Evolutionary conservation across 371 early-diverging fungal species (phyloP), one percentile per base, ranked within the genome.

Genomic region (Mucor sp.): DNA sequence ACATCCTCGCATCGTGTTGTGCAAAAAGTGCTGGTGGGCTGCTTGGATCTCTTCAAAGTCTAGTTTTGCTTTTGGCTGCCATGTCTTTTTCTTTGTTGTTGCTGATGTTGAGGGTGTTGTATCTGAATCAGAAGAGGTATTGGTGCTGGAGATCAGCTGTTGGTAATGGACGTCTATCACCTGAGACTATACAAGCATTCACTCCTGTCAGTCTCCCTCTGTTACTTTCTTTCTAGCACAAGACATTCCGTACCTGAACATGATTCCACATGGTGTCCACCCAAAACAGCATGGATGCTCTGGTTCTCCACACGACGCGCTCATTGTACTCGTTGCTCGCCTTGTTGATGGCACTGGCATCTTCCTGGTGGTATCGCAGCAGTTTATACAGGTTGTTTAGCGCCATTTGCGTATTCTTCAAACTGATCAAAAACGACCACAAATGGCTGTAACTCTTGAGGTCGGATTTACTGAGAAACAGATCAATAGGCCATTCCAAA

Each of bases 191-290:
- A 69, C 30, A 27, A 25, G 9, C 12, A 25, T 3, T 0, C 14
- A 1, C 53, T n/a, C n/a, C n/a, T 53, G 53, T 53, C 15, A 53
- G 23, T 25, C 4, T 43, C 17, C 6, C 4, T 43, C 19, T 43
- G 19, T 6, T 19, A n/a, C 9, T 47, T 6, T 11, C 17, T 6
- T n/a, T 14, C 9, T 21, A 4, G 21, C 15, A 1, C 9, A 47
- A 7, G 8, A 23, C n/a, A 48, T 1, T 48, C 23, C 28, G 19
- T 61, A 90, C 92, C 87, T 93, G 94, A 8, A 92, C 74, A 78
- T 93, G 91, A 15, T 80, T 79, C 94, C 94, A 93, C 28, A 92
- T 66, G 23, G 86, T 80, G 70, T 92, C 90, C 2, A 92, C 79
- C 79, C 93, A 91, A 75, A 87, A 91, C 19, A 87, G 68, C 93